Evolutionary conservation across 2,329 filamentous ascomycete genomes (phyloP).

Genomic region (Pseudomassariella vexata): DNA sequence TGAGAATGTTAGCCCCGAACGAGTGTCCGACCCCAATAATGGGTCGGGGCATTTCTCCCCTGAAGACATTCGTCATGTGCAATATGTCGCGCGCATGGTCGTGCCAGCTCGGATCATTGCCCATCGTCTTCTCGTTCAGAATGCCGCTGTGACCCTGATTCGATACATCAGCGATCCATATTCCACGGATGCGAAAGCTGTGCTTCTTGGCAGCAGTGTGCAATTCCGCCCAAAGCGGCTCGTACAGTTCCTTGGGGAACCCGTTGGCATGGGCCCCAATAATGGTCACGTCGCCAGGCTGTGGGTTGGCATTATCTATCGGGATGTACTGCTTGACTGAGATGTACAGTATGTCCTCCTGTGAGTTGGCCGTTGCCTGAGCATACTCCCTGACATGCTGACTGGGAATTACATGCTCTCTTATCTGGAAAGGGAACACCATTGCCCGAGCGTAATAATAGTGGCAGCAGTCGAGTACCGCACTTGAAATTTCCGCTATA

Average conservation of each 20-base stretch:
- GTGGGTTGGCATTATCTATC: slow-evolving; percentile 59
- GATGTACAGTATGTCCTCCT: slow-evolving; percentile 69
- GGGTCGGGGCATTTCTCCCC: slow-evolving; percentile 71
- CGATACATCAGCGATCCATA: slow-evolving; percentile 89
- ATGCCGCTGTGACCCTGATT: slow-evolving; percentile 76
- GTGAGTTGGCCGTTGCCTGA: slow-evolving; percentile 62
- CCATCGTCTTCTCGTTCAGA: slow-evolving; percentile 69
- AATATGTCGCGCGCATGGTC: slow-evolving; percentile 82
- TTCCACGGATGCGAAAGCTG: slow-evolving; percentile 67
- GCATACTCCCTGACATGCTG: slow-evolving; percentile 81
- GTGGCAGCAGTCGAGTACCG: too few species aligned
- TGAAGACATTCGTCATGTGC: slow-evolving; percentile 79
- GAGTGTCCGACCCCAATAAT: slow-evolving; percentile 84
- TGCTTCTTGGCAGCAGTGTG: slow-evolving; percentile 48
- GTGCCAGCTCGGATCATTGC: slow-evolving; percentile 84
- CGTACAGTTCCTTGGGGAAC: slow-evolving; percentile 93
- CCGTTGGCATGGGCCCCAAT: slow-evolving; percentile 86
- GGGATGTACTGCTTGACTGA: slow-evolving; percentile 87
- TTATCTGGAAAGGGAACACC: slow-evolving; percentile 52
- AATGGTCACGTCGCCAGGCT: slow-evolving; percentile 75
- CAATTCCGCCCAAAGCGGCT: slow-evolving; percentile 85
- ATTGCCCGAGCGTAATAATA: too few species aligned
- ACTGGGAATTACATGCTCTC: slow-evolving; percentile 67
- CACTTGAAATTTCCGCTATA: too few species aligned
- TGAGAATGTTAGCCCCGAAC: slow-evolving; percentile 73